Evolutionary conservation across 2,329 filamentous ascomycete species (phyloP).

Genomic region (Colletotrichum nymphaeae): DNA sequence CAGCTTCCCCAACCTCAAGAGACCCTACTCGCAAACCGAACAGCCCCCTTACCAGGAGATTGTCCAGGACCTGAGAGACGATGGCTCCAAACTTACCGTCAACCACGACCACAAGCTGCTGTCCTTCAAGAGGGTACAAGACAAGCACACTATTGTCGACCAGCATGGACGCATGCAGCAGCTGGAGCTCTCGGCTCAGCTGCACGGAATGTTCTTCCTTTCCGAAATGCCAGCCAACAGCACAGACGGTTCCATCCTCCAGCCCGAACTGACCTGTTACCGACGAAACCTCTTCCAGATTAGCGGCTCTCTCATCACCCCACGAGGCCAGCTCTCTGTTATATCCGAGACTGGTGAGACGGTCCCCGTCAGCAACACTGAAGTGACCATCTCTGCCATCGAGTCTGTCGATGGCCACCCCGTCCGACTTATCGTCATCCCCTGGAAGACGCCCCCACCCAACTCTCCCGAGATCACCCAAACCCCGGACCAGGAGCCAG

Average conservation of each 20-base stretch:
- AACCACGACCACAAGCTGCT: constrained; percentile 72
- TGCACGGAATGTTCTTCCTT: constrained; percentile 90
- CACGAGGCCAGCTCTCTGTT: constrained; percentile 81
- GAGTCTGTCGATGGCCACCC: constrained; percentile 94
- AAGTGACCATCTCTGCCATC: constrained; percentile 90
- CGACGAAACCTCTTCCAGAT: constrained; percentile 96
- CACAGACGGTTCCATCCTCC: constrained; percentile 67
- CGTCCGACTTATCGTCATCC: constrained; percentile 94
- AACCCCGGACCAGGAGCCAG: constrained; percentile 83
- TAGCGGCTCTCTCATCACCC: constrained; percentile 86
- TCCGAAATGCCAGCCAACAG: constrained; percentile 79
- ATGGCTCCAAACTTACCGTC: constrained; percentile 66
- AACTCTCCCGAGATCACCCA: constrained; percentile 76
- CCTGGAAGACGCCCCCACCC: constrained; percentile 94
- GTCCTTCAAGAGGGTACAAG: constrained; percentile 66
- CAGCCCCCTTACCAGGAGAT: constrained; percentile 69
- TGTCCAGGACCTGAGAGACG: constrained; percentile 69
- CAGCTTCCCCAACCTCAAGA: constrained; percentile 67
- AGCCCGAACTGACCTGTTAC: constrained; percentile 93
- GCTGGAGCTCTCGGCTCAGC: constrained; percentile 76
- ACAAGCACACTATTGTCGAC: constrained; percentile 71
- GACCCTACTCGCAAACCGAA: constrained; percentile 67
- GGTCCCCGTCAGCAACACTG: constrained; percentile 83
- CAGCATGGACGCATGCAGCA: constrained; percentile 69
- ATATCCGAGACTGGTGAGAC: constrained; percentile 87